phyloP scores from a whole-genome alignment of 805 yeast species.

The Metschnikowia drakensbergensis region DNA sequence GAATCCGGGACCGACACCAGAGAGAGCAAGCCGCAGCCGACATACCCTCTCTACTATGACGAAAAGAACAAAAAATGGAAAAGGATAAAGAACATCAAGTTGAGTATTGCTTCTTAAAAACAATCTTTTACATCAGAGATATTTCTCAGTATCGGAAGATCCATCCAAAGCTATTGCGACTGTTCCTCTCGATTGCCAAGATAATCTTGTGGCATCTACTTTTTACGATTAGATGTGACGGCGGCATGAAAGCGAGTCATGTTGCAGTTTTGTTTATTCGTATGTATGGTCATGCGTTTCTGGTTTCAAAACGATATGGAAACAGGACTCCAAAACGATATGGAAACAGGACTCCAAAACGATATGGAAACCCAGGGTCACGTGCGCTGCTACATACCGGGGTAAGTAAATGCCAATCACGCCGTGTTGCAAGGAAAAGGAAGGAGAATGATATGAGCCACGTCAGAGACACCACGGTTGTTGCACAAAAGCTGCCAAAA shows the following conservation, averaged over 20 bases:
- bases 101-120: conserved; percentile 31
- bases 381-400: too few relatives aligned
- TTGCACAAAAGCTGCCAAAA: too few relatives aligned
- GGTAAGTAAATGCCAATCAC: too few relatives aligned
- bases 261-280: neutral
- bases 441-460: too few relatives aligned
- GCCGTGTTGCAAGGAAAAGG: too few relatives aligned
- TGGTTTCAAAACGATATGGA: too few relatives aligned
- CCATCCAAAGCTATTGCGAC: conserved; percentile 9
- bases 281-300: neutral
- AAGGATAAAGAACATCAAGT: conserved; percentile 19
- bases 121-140: conserved; percentile 19
- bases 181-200: conserved; percentile 37
- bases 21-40: neutral
- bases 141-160: conserved; percentile 11
- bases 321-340: too few relatives aligned
- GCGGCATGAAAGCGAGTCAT: conserved; percentile 8
- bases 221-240: conserved; percentile 32
- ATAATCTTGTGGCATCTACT: conserved; percentile 39
- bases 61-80: conserved; percentile 16
- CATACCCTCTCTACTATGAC: conserved; percentile 3
- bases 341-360: too few relatives aligned
- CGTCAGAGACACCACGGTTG: too few relatives aligned
- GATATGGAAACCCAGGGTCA: too few relatives aligned
- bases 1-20: neutral